phyloP scores from a whole-genome alignment of 2,329 filamentous ascomycete genomes.

The Alternaria rosae region DNA sequence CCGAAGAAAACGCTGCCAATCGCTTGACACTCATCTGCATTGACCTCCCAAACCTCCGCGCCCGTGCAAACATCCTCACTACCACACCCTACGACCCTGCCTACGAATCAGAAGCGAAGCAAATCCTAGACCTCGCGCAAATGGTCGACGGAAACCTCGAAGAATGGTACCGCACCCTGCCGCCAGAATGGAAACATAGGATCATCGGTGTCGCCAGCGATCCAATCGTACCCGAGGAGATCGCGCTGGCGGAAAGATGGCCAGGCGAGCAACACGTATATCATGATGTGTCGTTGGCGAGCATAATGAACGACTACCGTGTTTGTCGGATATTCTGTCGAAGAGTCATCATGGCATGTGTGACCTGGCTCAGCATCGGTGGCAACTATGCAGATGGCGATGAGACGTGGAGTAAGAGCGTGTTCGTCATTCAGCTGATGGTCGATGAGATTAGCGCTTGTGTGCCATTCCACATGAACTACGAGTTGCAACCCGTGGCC shows the following conservation, averaged over 20 bases:
- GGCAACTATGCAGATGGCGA: constrained; percentile 18
- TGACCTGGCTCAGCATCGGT: constrained; percentile 35
- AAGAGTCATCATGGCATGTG: constrained; percentile 48
- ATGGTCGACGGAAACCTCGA: constrained; percentile 48
- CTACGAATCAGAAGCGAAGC: constrained; percentile 38
- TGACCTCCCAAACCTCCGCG: constrained; percentile 48
- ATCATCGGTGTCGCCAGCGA: constrained; percentile 42
- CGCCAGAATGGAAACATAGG: constrained; percentile 43
- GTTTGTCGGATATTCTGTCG: constrained; percentile 52
- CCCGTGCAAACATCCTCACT: constrained; percentile 43
- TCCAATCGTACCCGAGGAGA: constrained; percentile 32
- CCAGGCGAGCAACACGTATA: constrained; percentile 51
- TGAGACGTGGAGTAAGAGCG: constrained; percentile 24
- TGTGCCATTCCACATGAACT: constrained; percentile 51
- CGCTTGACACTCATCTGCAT: constrained; percentile 51
- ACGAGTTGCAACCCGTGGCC: constrained; percentile 47
- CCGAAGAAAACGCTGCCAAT: constrained; percentile 50
- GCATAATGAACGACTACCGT: constrained; percentile 52
- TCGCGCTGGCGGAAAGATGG: constrained; percentile 44
- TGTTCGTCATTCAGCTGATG: constrained; percentile 47
- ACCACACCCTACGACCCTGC: constrained; percentile 26
- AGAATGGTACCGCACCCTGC: constrained; percentile 48
- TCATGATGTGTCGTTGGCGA: constrained; percentile 49
- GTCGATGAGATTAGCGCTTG: constrained; percentile 51
- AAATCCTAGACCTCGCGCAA: constrained; percentile 46